Conservation (phyloP, 345 rosid genomes). For the Rhizophora apiculata region DNA sequence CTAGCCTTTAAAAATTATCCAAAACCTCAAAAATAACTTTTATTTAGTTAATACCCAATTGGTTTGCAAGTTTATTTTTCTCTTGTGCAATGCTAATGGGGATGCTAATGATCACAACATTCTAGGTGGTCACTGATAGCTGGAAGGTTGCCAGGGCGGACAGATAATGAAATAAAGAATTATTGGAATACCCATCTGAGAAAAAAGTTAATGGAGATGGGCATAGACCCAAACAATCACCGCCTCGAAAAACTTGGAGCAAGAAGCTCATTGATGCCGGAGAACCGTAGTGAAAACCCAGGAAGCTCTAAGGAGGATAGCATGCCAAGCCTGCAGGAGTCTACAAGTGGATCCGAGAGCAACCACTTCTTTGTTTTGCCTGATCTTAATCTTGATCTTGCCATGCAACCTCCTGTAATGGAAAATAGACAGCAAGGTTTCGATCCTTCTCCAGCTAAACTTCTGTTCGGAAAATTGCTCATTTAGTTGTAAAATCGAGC, state of each 20-base stretch:
- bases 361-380: slow-evolving; percentile 17
- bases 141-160: slow-evolving; percentile 39
- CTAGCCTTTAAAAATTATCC: too few species aligned
- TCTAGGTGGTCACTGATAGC: slow-evolving; percentile 37
- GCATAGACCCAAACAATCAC: slow-evolving; percentile 27
- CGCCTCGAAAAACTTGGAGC: neutral
- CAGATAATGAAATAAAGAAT: slow-evolving; percentile 39
- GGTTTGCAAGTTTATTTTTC: neutral
- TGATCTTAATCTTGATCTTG: slow-evolving; percentile 34
- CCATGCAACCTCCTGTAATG: neutral
- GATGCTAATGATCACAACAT: neutral
- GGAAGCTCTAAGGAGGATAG: slow-evolving; percentile 11
- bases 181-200: slow-evolving; percentile 38
- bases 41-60: too few species aligned
- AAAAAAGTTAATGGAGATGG: slow-evolving; percentile 26
- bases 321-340: slow-evolving; percentile 9
- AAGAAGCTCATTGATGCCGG: neutral
- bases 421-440: neutral
- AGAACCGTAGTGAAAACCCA: neutral
- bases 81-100: neutral
- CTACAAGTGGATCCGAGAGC: slow-evolving; percentile 13
- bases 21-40: too few species aligned
- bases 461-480: slow-evolving; percentile 2
- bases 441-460: neutral
- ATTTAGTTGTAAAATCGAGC: neutral